Evolutionary conservation across 2,329 filamentous ascomycete species (phyloP).

Genomic region (Curvularia spicifera): DNA sequence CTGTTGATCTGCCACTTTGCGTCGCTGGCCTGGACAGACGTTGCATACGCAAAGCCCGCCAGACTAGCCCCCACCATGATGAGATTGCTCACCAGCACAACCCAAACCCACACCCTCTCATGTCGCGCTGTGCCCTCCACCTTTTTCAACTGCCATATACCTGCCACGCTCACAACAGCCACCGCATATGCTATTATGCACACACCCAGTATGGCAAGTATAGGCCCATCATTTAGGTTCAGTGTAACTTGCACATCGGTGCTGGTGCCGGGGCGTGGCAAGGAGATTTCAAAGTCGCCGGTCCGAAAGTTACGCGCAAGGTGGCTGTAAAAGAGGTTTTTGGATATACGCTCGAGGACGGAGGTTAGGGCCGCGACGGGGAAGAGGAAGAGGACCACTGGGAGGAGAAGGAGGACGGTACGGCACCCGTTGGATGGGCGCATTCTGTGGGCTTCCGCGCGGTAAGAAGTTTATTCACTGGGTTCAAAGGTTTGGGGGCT

Average conservation of each 20-base stretch:
- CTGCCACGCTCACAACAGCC: conserved; percentile 28
- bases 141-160: conserved; percentile 40
- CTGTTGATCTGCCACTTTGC: conserved; percentile 27
- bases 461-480: neutral
- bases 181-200: conserved; percentile 27
- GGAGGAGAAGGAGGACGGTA: conserved; percentile 29
- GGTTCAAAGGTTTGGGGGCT: neutral
- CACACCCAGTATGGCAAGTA: conserved; percentile 26
- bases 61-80: conserved; percentile 24
- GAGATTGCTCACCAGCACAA: conserved; percentile 26
- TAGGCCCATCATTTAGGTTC: conserved; percentile 21
- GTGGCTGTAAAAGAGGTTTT: conserved; percentile 20
- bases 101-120: conserved; percentile 39
- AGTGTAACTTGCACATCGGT: conserved; percentile 20
- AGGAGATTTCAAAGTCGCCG: conserved; percentile 19
- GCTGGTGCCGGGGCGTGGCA: conserved; percentile 19
- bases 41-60: conserved; percentile 32
- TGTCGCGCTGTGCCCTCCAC: conserved; percentile 31
- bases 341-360: conserved; percentile 38
- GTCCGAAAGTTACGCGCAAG: conserved; percentile 20
- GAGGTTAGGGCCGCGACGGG: conserved; percentile 28
- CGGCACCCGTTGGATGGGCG: conserved; percentile 29
- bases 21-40: conserved; percentile 23
- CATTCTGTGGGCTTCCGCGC: conserved; percentile 20
- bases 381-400: conserved; percentile 34